Percentiles rank a stretch among this genome's conserved stretches.
Conservation (phyloP, 2,329 filamentous ascomycete genomes). For the Colletotrichum australisinense region DNA sequence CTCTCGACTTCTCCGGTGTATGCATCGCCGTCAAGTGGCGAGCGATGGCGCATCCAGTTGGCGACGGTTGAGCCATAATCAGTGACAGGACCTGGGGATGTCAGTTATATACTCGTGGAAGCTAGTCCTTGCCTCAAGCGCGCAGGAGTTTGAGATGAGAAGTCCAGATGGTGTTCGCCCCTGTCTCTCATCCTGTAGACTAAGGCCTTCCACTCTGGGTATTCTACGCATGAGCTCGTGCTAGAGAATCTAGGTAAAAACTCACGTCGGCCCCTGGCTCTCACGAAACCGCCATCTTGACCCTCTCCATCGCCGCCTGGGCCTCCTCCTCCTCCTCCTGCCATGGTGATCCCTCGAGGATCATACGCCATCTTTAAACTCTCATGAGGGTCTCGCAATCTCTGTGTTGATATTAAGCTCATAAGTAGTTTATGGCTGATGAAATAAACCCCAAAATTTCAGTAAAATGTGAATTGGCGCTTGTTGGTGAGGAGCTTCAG, state of each 20-base stretch:
- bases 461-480: conserved; percentile 2
- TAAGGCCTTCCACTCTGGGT: neutral
- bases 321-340: conserved; percentile 39
- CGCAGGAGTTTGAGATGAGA: neutral
- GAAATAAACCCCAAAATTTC: neutral
- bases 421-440: conserved; percentile 1
- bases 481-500: conserved; percentile 9
- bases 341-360: conserved; percentile 63
- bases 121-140: neutral
- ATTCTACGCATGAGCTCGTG: neutral
- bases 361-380: conserved; percentile 62
- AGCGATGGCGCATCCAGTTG: conserved; percentile 89
- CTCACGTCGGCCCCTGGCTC: conserved; percentile 64
- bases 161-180: neutral
- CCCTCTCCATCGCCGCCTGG: conserved; percentile 46
- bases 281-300: conserved; percentile 56
- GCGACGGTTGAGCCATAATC: conserved; percentile 92
- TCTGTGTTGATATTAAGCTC: neutral
- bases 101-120: conserved; percentile 3
- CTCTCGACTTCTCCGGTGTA: conserved; percentile 82
- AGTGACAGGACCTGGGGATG: conserved; percentile 80
- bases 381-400: conserved; percentile 21
- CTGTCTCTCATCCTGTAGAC: neutral
- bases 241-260: conserved; percentile 37
- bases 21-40: conserved; percentile 43